A percentile compares a stretch with the other conserved stretches of the same genome.
These are phyloP conservation scores for Pseudogymnoascus sp. DNA, from an alignment of 2,329 filamentous ascomycete genomes.

Conservation along the genomic window DNA sequence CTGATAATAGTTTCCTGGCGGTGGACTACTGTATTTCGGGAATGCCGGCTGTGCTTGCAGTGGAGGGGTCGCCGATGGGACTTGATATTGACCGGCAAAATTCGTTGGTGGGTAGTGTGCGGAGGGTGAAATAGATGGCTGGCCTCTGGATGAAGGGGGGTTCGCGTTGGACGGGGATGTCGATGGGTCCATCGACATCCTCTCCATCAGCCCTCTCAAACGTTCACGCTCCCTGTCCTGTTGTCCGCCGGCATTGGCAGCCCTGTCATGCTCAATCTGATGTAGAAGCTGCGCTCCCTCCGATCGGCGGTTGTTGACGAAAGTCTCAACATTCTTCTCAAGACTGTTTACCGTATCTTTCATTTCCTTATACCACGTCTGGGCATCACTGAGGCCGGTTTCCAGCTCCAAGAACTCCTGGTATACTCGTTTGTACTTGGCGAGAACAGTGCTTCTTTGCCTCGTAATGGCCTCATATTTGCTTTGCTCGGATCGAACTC, in stretches of 20 bases:
- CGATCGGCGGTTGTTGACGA: constrained; percentile 86
- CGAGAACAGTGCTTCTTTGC: constrained; percentile 71
- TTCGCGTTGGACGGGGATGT: constrained; percentile 34
- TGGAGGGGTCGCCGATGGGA: constrained; percentile 46
- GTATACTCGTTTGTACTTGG: constrained; percentile 82
- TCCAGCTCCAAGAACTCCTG: constrained; percentile 87
- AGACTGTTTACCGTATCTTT: constrained; percentile 85
- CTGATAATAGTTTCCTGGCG: constrained; percentile 27
- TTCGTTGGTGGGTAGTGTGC: constrained; percentile 45
- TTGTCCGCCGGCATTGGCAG: constrained; percentile 24
- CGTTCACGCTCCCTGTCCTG: constrained; percentile 79
- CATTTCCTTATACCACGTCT: constrained; percentile 94
- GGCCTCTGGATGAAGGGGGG: constrained; percentile 28
- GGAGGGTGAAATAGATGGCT: constrained; percentile 29
- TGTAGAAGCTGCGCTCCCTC: constrained; percentile 85
- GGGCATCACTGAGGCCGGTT: constrained; percentile 77
- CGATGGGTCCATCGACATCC: constrained; percentile 75
- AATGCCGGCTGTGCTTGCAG: constrained; percentile 35
- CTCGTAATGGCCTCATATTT: constrained; percentile 87
- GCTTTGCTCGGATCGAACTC: constrained; percentile 85
- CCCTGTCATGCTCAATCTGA: constrained; percentile 51
- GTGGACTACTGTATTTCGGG: constrained; percentile 37
- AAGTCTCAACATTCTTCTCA: constrained; percentile 91
- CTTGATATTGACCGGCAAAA: constrained; percentile 50
- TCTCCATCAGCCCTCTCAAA: constrained; percentile 83